Conservation (phyloP, 2,329 filamentous ascomycete genomes). For the Purpureocillium takamizusanense region DNA sequence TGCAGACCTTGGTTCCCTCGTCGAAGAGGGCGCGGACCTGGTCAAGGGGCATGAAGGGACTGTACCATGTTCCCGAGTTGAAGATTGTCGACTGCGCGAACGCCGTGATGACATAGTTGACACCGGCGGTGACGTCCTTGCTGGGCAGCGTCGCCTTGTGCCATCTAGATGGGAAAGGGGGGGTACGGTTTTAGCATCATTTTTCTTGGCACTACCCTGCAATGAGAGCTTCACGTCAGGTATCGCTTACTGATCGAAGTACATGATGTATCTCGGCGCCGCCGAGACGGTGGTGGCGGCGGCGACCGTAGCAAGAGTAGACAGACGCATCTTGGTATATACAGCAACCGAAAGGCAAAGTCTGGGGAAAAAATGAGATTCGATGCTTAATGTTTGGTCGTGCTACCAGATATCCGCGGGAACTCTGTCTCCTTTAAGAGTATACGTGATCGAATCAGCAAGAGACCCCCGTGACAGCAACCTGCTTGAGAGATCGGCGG, state of each 20-base stretch:
- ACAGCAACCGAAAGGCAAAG: too few relatives aligned
- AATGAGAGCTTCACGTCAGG: too few relatives aligned
- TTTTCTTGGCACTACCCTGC: too few relatives aligned
- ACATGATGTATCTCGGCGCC: slow-evolving; percentile 26
- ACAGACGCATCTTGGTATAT: slow-evolving; percentile 5
- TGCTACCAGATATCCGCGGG: too few relatives aligned
- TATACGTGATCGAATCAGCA: too few relatives aligned
- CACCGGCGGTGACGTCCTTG: slow-evolving; percentile 27
- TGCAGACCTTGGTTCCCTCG: slow-evolving; percentile 46
- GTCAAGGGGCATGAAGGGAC: slow-evolving; percentile 43
- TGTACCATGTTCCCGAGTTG: slow-evolving; percentile 32
- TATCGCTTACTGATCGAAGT: slow-evolving; percentile 34
- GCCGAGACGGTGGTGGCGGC: slow-evolving; percentile 11
- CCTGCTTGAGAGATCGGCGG: too few relatives aligned
- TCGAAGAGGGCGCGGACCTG: slow-evolving; percentile 43
- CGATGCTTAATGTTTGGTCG: too few relatives aligned
- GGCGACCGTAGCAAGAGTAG: slow-evolving; percentile 6
- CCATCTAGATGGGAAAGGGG: slow-evolving; percentile 20
- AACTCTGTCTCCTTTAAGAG: too few relatives aligned
- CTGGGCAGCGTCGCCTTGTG: slow-evolving; percentile 27
- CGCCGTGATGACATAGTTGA: slow-evolving; percentile 46
- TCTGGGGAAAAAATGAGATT: too few relatives aligned
- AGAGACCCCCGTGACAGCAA: too few relatives aligned
- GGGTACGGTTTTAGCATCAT: too few relatives aligned
- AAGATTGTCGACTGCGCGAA: slow-evolving; percentile 44